Base-by-base conservation (phyloP, 352 stramenopile species). In the Globisporangium radiosum region DNA sequence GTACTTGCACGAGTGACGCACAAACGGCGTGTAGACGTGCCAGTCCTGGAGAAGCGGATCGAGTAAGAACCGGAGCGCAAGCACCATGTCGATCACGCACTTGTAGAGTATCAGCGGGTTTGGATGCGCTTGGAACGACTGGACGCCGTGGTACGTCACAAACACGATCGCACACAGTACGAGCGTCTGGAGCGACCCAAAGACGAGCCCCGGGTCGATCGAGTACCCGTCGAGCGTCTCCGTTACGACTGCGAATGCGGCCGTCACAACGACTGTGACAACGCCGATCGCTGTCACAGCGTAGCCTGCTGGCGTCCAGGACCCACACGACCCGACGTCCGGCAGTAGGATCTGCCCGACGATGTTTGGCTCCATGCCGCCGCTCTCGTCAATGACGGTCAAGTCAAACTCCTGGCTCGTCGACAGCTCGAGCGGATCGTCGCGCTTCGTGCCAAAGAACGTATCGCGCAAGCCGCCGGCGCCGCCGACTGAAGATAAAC, bases 51-150 rank as follows among this genome's bases (percentile, higher is more conserved):
- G 71, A 52, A 88, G 57, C 10, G 82, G 82, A 38, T 94, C 82
- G 43, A 91, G 52, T 36, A 94, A 56, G 52, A 94, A 94, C 11
- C 85, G 68, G 50, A 92, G 57, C 10, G 85, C 69, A 44, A 94
- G 68, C 25, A 75, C 25, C 6, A 90, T 87, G 51, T 92, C 85
- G 39, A 92, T 75, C 47, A 92, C 56, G 44, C 77, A 90, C 59
- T 91, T 90, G 77, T 90, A 92, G 43, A 87, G 74, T 54, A 94
- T 87, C n/a, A 94, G 62, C 47, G 85, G 83, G 52, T 94, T 94
- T 1, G 85, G 85, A 39, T 94, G 85, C 7, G 66, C 68, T 52
- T 90, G 82, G 69, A 83, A 93, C 19, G 72, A 66, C 59, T 94
- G 81, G 15, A 92, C 77, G 49, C 79, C 79, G 56, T 89, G 72